Base-by-base conservation (phyloP, 352 stramenopile genomes). In the Globisporangium spinosum region DNA sequence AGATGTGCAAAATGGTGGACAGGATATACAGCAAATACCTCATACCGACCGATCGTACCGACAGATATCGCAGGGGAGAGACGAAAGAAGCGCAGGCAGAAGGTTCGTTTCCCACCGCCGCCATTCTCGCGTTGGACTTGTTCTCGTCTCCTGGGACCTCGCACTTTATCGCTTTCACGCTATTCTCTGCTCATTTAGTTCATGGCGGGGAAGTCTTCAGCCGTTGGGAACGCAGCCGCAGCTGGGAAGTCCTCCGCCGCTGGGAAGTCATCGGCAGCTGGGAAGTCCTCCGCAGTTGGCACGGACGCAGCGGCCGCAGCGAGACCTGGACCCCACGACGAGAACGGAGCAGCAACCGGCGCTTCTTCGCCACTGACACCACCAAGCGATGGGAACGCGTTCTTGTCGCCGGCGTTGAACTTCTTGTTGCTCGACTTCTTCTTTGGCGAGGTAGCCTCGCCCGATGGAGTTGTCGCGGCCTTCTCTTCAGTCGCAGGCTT, bases 381-480 rank as follows among this genome's bases (percentile, higher is more conserved):
- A 32, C 84, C 85, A 15, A 95, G 85, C 62, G 88, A 87, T 65
- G 88, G 88, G 78, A 94, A 95, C 56, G 86, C 86, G 67, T 79
- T 84, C 66, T 85, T 81, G 77, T 95, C 86, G 54, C 76, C 67
- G 34, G 82, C 83, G 72, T 89, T 94, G 58, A 95, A 94, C 75
- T 91, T 91, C 74, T 92, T 91, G 76, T 81, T 89, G 57, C 65
- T 70, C 70, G 77, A 76, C 82, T 94, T 93, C 72, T 82, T 86
- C 76, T 87, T 87, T 69, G 87, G 85, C 22, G 84, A 80, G 27
- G 82, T 79, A 20, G 75, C 68, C 43, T 67, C 77, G 34, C 79
- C 78, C 32, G 67, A 47, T 6, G 74, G 63, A 2, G 70, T 55
- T 3, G 71, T 56, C 35, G 76, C 70, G 9, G 72, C 51, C 71